phyloP scores from a whole-genome alignment of 1,284 basidiomycete species.

The Pseudozyma flocculosa region DNA sequence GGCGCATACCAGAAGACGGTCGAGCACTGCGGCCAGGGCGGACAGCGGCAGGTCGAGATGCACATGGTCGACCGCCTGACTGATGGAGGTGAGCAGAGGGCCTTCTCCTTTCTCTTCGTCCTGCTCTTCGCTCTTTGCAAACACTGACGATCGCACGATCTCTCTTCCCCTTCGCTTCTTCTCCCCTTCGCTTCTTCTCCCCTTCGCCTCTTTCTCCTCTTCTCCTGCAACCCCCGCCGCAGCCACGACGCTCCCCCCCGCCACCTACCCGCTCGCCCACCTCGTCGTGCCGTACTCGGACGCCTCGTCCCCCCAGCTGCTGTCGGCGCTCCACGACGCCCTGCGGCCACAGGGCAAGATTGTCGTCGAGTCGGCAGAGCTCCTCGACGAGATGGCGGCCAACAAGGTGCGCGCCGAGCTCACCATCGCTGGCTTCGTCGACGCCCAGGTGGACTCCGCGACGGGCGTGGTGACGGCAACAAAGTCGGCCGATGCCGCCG shows the following conservation, averaged over 20 bases:
- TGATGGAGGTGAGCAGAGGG: constrained; percentile 23
- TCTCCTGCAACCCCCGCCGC: background rate
- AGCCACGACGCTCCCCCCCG: constrained; percentile 30
- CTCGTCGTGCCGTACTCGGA: constrained; percentile 34
- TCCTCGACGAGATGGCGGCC: constrained; percentile 14
- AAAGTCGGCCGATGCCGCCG: constrained; percentile 10
- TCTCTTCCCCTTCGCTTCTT: background rate
- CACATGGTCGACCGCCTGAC: constrained; percentile 56
- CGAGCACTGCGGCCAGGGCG: constrained; percentile 14
- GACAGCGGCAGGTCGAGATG: constrained; percentile 47
- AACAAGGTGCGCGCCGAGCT: constrained; percentile 37
- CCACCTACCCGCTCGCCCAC: constrained; percentile 33
- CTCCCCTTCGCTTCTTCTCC: background rate
- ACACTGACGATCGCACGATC: too few relatives aligned
- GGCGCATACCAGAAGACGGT: constrained; percentile 50
- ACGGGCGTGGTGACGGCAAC: constrained; percentile 10
- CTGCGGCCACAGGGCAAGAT: constrained; percentile 33
- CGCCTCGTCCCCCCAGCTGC: constrained; percentile 28
- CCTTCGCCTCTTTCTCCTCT: background rate
- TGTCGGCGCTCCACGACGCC: constrained; percentile 29
- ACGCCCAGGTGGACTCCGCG: constrained; percentile 12
- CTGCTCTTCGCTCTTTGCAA: background rate
- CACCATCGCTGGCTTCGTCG: constrained; percentile 41
- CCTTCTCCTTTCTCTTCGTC: constrained; percentile 5
- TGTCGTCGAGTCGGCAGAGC: constrained; percentile 27